Base-by-base conservation (phyloP, 176 grass and related monocot genomes). In the Phragmites australis region DNA sequence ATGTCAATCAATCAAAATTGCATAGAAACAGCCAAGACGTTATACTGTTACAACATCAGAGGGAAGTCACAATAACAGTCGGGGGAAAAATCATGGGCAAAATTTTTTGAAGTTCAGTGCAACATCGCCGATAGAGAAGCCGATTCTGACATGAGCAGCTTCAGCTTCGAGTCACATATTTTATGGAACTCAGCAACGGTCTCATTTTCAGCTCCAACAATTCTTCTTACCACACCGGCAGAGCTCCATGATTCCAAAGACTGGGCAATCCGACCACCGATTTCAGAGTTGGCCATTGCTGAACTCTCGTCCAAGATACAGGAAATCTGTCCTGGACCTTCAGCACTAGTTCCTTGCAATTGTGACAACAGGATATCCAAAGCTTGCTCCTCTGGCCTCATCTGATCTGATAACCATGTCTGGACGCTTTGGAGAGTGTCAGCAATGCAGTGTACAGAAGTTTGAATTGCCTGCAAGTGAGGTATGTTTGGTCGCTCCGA, bases 331-430 rank as follows among this genome's bases (percentile, higher is more conserved):
- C 94, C 91, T 49, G 87, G 85, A 1, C 83, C 89, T 44, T 88
- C 91, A 8, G 80, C 32, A 3, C 53, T 67, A 57, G 68, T 64
- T 77, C 79, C 86, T 48, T 85, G 90, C 66, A 99, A 26, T 91
- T 84, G 77, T 17, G 82, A 89, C 47, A 91, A 29, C 19, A 95
- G 79, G 19, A 40, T 56, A 76, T 99, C 90, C 60, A 99, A 56
- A 88, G 82, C 79, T 80, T 88, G 80, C 13, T 93, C 97, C 64
- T 90, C 90, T 1, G 78, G 64, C 18, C 26, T 77, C n/a, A 91
- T 75, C 84, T 96, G 92, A 79, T 91, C 84, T 52, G 84, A 88
- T 56, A 90, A 41, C 93, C 88, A 93, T 62, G 78, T 93, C 48
- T 81, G 70, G 12, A 99, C 44, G 0, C 84, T 76, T 31, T 48